Evolutionary conservation across 345 rosid species (phyloP), one percentile per base, ranked within the genome.

Genomic region (Eucalyptus paniculata): DNA sequence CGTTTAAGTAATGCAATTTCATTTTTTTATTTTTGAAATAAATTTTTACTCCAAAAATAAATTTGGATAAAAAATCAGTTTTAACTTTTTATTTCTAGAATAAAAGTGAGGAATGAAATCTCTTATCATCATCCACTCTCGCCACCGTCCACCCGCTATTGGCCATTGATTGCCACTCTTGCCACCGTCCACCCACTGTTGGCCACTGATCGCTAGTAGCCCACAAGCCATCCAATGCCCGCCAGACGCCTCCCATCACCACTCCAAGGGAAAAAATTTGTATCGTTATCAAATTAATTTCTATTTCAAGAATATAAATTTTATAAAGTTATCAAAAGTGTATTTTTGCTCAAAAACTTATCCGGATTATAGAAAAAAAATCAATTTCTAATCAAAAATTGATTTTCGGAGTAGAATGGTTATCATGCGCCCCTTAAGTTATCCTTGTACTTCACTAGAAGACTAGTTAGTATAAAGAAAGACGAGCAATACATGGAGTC

Each of bases 1-100:
- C 0, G 0, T 53, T 53, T 53, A 19, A 19, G 0, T 53, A 19
- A 8, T 0, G 10, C 0, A 8, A 53, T 19, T 53, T 53, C 1
- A 53, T 53, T 53, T 53, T 53, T 53, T 1, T 8, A 53, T 53
- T 53, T 53, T 53, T 53, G 0, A 19, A 53, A 53, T 0, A 53
- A 53, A 7, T 19, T 18, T 53, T 19, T 53, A 8, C 56, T 53
- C 24, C 2, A 53, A 1, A 53, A 53, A 53, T 51, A 51, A 7
- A 53, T 53, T 53, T 19, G 2, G 1, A 53, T 8, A 19, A 53
- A 2, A 53, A 53, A 53, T 8, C 24, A 53, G 10, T 19, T 53
- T 3, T 18, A 8, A 53, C 10, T 53, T 53, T 19, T 53, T 53
- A 19, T 53, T 53, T 19, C 2, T 19, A 53, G 2, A 19, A 53